Evolutionary conservation across 208 protist genomes (phyloP).

Genomic region (Vickermania spadyakhi): DNA sequence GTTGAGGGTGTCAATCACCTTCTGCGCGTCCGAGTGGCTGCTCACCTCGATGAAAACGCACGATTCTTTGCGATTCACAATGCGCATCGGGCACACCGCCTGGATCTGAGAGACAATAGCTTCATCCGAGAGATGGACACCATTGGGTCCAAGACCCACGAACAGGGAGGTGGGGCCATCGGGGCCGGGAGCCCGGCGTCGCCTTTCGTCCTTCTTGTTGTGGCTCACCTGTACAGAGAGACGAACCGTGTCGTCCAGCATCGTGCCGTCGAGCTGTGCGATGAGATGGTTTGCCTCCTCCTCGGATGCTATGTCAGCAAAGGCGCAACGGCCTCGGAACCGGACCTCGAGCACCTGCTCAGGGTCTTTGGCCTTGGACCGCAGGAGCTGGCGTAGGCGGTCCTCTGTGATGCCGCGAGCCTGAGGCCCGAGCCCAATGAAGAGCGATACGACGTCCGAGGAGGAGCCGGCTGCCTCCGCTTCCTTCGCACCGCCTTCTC

Average conservation of each 20-base stretch:
- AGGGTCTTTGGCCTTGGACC: constrained; percentile 14
- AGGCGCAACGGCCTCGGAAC: constrained; percentile 62
- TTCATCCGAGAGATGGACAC: constrained; percentile 21
- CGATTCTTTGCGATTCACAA: constrained; percentile 38
- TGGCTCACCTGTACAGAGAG: constrained; percentile 48
- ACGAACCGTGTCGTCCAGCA: constrained; percentile 28
- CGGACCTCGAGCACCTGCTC: constrained; percentile 23
- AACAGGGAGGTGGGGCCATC: constrained; percentile 19
- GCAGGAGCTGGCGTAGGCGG: constrained; percentile 15
- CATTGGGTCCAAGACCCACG: constrained; percentile 45
- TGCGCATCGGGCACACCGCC: constrained; percentile 23
- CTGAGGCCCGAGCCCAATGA: constrained; percentile 50
- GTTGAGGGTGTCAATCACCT: constrained; percentile 30
- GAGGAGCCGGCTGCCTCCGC: neutral
- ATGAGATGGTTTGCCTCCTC: constrained; percentile 46
- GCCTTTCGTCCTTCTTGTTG: constrained; percentile 15
- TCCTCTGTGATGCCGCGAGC: constrained; percentile 18
- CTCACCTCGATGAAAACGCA: constrained; percentile 50
- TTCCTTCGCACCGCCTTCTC: neutral
- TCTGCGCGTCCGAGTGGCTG: constrained; percentile 17
- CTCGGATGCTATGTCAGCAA: constrained; percentile 39
- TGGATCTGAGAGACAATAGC: constrained; percentile 23
- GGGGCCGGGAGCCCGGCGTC: neutral
- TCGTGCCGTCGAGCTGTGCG: constrained; percentile 22
- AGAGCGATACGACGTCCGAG: constrained; percentile 30